A percentile compares a stretch with the other conserved stretches of the same genome.
phyloP scores from a whole-genome alignment of 2,329 filamentous ascomycete genomes.

The Basipetospora chlamydospora region DNA sequence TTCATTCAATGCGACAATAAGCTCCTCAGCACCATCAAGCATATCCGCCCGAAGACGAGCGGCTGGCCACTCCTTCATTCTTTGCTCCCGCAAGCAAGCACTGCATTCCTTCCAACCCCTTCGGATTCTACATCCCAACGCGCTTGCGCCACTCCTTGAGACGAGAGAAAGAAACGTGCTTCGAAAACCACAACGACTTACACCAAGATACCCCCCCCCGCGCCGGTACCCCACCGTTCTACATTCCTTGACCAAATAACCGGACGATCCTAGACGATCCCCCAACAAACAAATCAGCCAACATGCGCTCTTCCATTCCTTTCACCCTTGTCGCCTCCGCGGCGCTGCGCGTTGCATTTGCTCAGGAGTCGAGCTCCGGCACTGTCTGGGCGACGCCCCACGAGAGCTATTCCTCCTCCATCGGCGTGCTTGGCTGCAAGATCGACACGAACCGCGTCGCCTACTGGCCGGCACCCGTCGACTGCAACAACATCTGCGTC shows the following conservation, averaged over 20 bases:
- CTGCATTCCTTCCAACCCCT: background rate
- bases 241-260: no score
- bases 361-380: constrained; percentile 11
- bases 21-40: background rate
- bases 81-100: background rate
- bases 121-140: background rate
- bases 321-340: constrained; percentile 2
- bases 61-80: constrained; percentile 3
- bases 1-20: background rate
- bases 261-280: no score
- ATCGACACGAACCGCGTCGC: constrained; percentile 45
- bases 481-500: constrained; percentile 43
- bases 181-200: no score
- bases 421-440: constrained; percentile 46
- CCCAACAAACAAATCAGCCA: no score
- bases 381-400: constrained; percentile 35
- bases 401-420: constrained; percentile 38
- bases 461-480: constrained; percentile 40
- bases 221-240: no score
- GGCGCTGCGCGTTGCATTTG: background rate
- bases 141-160: background rate
- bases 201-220: no score
- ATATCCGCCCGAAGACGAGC: background rate
- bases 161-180: background rate
- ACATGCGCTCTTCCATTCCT: constrained; percentile 1